Base-by-base conservation (phyloP, 1,284 basidiomycete species). In the Schizophyllum commune region DNA sequence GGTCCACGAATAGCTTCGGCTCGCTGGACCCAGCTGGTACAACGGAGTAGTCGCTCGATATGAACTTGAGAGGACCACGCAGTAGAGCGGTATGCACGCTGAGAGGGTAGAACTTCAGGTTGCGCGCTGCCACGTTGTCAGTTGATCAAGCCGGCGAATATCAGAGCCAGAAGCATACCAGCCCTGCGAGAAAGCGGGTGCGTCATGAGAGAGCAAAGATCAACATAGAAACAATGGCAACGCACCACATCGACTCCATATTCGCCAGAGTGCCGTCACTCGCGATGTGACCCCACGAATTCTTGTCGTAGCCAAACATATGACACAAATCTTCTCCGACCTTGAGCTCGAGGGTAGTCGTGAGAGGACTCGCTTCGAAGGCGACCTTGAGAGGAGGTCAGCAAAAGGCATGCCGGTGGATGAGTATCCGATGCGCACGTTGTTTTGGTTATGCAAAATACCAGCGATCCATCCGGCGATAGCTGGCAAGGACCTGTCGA, bases 181-280 rank as follows among this genome's bases (percentile, higher is more conserved):
- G 60, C 75, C n/a, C n/a, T n/a, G n/a, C n/a, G n/a, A n/a, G n/a
- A n/a, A n/a, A n/a, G n/a, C n/a, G n/a, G n/a, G n/a, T n/a, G n/a
- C n/a, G n/a, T n/a, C n/a, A n/a, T n/a, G n/a, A n/a, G n/a, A n/a
- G n/a, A n/a, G n/a, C n/a, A n/a, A n/a, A n/a, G n/a, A n/a, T n/a
- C n/a, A n/a, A n/a, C n/a, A n/a, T n/a, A n/a, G n/a, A n/a, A n/a
- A n/a, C n/a, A n/a, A n/a, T n/a, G n/a, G n/a, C n/a, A n/a, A n/a
- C n/a, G n/a, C n/a, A n/a, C 78, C 79, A 80, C 58, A 80, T 75
- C 5, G 79, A 76, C 66, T 81, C 79, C 59, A 79, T 59, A 61
- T 81, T 81, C 0, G 79, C 79, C 7, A 81, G 68, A 13, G 77
- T 73, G 13, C 79, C 79, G 56, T 72, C 79, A 51, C 72, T 75